phyloP scores from a whole-genome alignment of 2,329 filamentous ascomycete species.

The Aspergillus aculeatus region DNA sequence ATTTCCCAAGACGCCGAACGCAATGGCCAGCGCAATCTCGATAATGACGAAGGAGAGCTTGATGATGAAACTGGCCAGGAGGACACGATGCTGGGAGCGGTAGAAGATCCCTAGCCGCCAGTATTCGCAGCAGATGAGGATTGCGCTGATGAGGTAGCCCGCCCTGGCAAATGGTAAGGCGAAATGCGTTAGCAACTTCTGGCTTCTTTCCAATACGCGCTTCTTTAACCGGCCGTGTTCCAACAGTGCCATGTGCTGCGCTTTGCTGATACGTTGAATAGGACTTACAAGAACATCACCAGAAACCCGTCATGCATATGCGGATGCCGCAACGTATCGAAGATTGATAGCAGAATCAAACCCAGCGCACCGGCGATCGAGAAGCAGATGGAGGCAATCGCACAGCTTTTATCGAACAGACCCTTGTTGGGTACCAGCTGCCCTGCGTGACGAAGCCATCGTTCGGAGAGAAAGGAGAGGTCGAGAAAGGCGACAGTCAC shows the following conservation, averaged over 20 bases:
- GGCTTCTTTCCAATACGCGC: no score
- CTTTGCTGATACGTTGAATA: no score
- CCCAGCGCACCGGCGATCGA: slow-evolving; percentile 75
- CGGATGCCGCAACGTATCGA: slow-evolving; percentile 72
- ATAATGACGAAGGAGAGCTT: slow-evolving; percentile 82
- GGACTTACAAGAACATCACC: slow-evolving; percentile 67
- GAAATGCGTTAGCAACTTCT: no score
- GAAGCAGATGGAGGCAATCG: slow-evolving; percentile 51
- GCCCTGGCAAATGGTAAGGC: slow-evolving; percentile 35
- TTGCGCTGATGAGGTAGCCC: slow-evolving; percentile 79
- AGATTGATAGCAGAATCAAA: slow-evolving; percentile 78
- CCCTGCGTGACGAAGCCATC: slow-evolving; percentile 79
- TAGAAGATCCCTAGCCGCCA: slow-evolving; percentile 79
- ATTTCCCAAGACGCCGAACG: slow-evolving; percentile 60
- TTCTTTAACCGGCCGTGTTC: no score
- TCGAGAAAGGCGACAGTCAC: slow-evolving; percentile 77
- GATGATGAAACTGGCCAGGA: slow-evolving; percentile 79
- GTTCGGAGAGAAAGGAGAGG: slow-evolving; percentile 74
- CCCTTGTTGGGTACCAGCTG: slow-evolving; percentile 71
- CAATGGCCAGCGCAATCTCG: slow-evolving; percentile 66
- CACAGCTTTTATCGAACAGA: slow-evolving; percentile 39
- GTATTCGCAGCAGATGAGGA: slow-evolving; percentile 90
- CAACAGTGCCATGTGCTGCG: no score
- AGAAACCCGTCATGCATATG: slow-evolving; percentile 73
- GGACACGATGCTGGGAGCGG: slow-evolving; percentile 65